Evolutionary conservation across 192 early-diverging fungal species (phyloP), one percentile per base, ranked within the genome.

Genomic region (Coemansia sp.): DNA sequence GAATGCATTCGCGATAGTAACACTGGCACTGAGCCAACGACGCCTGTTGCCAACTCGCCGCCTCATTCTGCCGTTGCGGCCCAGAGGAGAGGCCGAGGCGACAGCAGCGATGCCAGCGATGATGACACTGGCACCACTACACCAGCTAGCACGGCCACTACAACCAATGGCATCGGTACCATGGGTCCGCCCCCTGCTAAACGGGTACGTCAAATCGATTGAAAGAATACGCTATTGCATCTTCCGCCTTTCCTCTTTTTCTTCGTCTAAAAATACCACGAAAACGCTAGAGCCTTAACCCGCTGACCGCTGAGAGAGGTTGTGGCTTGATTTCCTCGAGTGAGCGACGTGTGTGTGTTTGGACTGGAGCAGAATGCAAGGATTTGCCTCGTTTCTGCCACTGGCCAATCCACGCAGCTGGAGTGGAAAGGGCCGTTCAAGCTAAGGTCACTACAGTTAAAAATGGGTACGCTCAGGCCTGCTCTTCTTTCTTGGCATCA

Each of bases 171-270:
- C 51, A 46, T 50, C 66, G 56, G 59, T 31, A 42, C 59, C 59
- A 68, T 79, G 77, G 71, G 77, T n/a, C 77, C 77, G 36, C 77
- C 77, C 20, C 64, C 77, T 12, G 61, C 74, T 13, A 79, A 79
- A 34, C 71, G 77, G 41, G 68, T 46, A 42, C 71, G 71, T 20
- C 65, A 73, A 38, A 20, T 59, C 38, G 55, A 42, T 41, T 56
- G 19, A 50, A 45, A 9, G 19, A 50, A 45, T 1, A 51, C 24
- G 0, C 13, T n/a, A 31, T 32, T 50, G 46, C 46, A 50, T 50
- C 8, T 58, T 58, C 5, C 5, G 15, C 55, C 7, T 22, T 24
- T 24, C 19, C 51, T 12, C 15, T 45, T 17, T 13, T 5, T 19
- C 17, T 7, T 20, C 46, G 2, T 20, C 19, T 46, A 19, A 19